A percentile compares a stretch with the other conserved stretches of the same genome.
These are phyloP conservation scores for Nemania sp. DNA, from an alignment of 2,329 filamentous ascomycete genomes.

Conservation along the genomic window DNA sequence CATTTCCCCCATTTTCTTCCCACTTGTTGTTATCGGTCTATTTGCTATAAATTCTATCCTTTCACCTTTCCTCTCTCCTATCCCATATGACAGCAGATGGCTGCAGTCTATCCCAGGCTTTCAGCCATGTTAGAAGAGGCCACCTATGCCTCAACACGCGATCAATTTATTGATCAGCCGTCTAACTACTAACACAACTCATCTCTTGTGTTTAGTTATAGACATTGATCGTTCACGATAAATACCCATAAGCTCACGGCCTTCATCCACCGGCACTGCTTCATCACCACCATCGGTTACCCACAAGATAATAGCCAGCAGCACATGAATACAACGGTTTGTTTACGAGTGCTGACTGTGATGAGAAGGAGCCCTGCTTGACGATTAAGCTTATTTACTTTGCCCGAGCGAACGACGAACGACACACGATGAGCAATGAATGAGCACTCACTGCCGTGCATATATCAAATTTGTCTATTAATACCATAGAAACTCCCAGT, in stretches of 20 bases:
- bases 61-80: no score
- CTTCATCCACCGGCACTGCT: not conserved
- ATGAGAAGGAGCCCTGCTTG: not conserved
- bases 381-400: conserved; percentile 6
- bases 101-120: not conserved
- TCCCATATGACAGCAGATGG: no score
- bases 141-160: not conserved
- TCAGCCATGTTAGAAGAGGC: not conserved
- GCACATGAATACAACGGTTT: not conserved
- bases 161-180: not conserved
- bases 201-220: not conserved
- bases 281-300: not conserved
- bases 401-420: not conserved
- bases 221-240: not conserved
- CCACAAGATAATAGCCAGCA: conserved; percentile 1
- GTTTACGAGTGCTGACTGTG: not conserved
- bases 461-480: conserved; percentile 13
- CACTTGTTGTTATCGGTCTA: no score
- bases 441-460: conserved; percentile 1
- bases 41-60: no score
- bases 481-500: conserved; percentile 10
- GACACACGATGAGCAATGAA: not conserved
- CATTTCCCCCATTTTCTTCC: not conserved
- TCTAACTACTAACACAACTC: not conserved
- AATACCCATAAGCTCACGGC: not conserved